A percentile compares a stretch with the other conserved stretches of the same genome.
phyloP scores from a whole-genome alignment of 2,329 filamentous ascomycete species.

The Calonectria honghensis region DNA sequence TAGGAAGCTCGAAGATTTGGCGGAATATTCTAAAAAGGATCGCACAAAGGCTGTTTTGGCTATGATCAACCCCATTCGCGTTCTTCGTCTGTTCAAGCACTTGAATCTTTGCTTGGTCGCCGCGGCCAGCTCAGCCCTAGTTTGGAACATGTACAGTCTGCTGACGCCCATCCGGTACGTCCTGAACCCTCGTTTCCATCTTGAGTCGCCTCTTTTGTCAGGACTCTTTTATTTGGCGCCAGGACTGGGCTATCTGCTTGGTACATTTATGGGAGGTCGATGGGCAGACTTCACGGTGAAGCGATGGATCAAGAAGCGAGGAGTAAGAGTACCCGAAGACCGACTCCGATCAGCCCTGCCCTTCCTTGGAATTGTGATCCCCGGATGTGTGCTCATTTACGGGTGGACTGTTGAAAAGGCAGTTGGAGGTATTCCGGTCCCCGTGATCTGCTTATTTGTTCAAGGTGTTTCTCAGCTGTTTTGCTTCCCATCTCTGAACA shows the following conservation, averaged over 20 bases:
- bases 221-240: constrained; percentile 86
- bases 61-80: constrained; percentile 80
- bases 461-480: constrained; percentile 85
- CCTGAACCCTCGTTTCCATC: constrained; percentile 83
- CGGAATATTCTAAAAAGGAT: constrained; percentile 68
- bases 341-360: constrained; percentile 76
- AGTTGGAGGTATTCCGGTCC: constrained; percentile 74
- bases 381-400: constrained; percentile 79
- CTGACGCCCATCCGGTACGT: constrained; percentile 82
- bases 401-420: constrained; percentile 70
- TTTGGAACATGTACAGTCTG: constrained; percentile 83
- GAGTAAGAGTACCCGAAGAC: constrained; percentile 80
- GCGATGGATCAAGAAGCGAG: constrained; percentile 77
- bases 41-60: constrained; percentile 74
- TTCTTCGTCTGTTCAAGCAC: constrained; percentile 79
- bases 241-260: constrained; percentile 80
- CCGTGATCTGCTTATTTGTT: constrained; percentile 83
- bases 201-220: constrained; percentile 79
- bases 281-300: constrained; percentile 82
- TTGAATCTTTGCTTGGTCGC: constrained; percentile 79
- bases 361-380: constrained; percentile 75
- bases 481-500: constrained; percentile 85
- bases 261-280: constrained; percentile 82
- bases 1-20: constrained; percentile 77
- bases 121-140: constrained; percentile 76